Percentiles rank a stretch among this genome's conserved stretches.
Conservation (phyloP, 2,329 filamentous ascomycete species). For the Apiospora hydei region DNA sequence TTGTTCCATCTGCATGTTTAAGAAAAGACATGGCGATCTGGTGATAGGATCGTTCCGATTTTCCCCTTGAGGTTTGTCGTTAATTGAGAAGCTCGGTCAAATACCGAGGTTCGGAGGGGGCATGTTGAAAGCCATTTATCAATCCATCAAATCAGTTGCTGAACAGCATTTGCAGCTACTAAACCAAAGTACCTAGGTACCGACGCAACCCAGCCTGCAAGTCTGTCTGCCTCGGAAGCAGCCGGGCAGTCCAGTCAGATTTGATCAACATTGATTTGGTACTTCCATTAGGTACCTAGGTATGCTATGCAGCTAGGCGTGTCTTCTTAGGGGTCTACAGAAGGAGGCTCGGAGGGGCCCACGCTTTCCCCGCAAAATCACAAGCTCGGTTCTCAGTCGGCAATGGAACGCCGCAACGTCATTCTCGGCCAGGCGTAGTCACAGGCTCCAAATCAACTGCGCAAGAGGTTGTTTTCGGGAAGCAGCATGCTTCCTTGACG, state of each 20-base stretch:
- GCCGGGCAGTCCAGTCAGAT: not conserved
- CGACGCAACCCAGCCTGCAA: not conserved
- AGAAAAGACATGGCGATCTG: not conserved
- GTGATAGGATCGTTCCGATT: not conserved
- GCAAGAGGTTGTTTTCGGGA: not conserved
- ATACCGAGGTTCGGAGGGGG: not conserved
- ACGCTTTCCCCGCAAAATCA: slow-evolving; percentile 59
- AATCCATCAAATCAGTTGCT: no score
- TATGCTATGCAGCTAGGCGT: not conserved
- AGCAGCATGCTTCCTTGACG: not conserved
- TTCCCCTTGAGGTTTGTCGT: not conserved
- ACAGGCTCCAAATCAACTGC: slow-evolving; percentile 33
- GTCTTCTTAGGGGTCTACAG: not conserved
- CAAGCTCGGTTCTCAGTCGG: slow-evolving; percentile 63
- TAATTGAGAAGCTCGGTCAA: not conserved
- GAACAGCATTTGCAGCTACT: no score
- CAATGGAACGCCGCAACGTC: slow-evolving; percentile 39
- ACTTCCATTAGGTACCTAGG: no score
- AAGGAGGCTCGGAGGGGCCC: not conserved
- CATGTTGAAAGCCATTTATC: not conserved
- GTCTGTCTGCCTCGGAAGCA: slow-evolving; percentile 1
- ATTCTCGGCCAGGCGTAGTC: slow-evolving; percentile 32
- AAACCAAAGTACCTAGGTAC: not conserved
- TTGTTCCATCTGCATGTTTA: not conserved
- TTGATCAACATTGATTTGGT: no score